Conservation (phyloP, 108 stramenopile species). For the Parmales sp. region DNA sequence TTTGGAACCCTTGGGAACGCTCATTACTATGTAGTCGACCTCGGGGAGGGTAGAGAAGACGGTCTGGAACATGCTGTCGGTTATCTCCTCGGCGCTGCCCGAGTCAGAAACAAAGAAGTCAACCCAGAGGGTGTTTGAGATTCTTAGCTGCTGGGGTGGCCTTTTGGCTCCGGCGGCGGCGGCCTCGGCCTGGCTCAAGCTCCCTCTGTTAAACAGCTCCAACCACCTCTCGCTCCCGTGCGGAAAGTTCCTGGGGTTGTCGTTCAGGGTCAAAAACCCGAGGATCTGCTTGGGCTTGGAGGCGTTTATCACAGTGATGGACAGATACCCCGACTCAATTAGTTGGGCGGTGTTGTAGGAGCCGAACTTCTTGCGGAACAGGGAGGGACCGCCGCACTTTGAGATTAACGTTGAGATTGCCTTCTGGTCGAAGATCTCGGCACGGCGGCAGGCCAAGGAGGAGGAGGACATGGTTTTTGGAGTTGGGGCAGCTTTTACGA, state of each 20-base stretch:
- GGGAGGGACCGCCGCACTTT: conserved; percentile 4
- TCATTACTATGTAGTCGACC: conserved; percentile 29
- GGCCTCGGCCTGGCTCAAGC: no score
- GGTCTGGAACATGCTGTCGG: conserved; percentile 19
- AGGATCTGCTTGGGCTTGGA: not conserved
- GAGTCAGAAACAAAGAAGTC: conserved; percentile 15
- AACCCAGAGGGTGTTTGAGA: conserved; percentile 31
- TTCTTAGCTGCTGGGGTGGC: no score
- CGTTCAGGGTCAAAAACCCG: not conserved
- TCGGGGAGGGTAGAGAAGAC: conserved; percentile 24
- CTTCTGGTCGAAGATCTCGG: no score
- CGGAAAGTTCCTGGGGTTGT: not conserved
- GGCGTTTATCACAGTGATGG: not conserved
- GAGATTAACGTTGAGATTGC: conserved; percentile 4
- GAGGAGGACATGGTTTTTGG: no score
- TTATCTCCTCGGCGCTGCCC: conserved; percentile 11
- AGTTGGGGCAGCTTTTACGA: no score
- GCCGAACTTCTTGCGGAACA: conserved; percentile 9
- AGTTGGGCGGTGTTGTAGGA: conserved; percentile 4
- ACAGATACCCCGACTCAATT: not conserved
- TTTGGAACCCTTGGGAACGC: no score
- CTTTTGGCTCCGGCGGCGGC: no score
- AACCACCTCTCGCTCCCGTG: not conserved
- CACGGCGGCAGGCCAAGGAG: no score
- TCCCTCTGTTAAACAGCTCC: not conserved